phyloP scores from a whole-genome alignment of 1,284 basidiomycete species.

The Ganoderma leucocontextum region DNA sequence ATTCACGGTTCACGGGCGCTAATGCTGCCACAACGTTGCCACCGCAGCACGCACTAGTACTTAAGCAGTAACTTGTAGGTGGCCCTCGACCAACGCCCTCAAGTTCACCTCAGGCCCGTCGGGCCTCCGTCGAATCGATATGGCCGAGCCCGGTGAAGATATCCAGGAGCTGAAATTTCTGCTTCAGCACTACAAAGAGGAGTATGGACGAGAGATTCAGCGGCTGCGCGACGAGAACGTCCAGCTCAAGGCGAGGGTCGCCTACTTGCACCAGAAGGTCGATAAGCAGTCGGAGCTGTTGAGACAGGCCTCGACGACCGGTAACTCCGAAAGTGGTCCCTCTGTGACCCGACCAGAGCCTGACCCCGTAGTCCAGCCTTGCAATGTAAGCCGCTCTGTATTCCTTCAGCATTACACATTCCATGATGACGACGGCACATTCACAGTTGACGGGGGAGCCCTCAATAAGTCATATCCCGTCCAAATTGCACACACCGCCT shows the following conservation, averaged over 20 bases:
- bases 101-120: neutral
- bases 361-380: neutral
- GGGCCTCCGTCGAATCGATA: neutral
- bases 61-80: neutral
- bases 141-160: neutral
- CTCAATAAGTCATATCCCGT: neutral
- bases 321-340: neutral
- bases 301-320: neutral
- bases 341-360: neutral
- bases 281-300: neutral
- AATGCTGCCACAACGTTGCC: neutral
- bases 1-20: neutral
- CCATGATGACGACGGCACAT: neutral
- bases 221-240: slow-evolving; percentile 1
- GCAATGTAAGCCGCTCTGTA: neutral
- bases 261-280: neutral
- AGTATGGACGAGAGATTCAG: neutral
- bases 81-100: neutral
- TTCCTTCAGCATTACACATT: neutral
- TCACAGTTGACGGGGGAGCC: neutral
- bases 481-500: neutral
- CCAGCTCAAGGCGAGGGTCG: slow-evolving; percentile 1
- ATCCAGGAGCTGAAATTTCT: neutral
- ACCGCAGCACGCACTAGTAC: neutral
- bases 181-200: slow-evolving; percentile 1